These are phyloP conservation scores for Colletotrichum sp. DNA, from an alignment of 2,329 filamentous ascomycete species.

Conservation along the genomic window DNA sequence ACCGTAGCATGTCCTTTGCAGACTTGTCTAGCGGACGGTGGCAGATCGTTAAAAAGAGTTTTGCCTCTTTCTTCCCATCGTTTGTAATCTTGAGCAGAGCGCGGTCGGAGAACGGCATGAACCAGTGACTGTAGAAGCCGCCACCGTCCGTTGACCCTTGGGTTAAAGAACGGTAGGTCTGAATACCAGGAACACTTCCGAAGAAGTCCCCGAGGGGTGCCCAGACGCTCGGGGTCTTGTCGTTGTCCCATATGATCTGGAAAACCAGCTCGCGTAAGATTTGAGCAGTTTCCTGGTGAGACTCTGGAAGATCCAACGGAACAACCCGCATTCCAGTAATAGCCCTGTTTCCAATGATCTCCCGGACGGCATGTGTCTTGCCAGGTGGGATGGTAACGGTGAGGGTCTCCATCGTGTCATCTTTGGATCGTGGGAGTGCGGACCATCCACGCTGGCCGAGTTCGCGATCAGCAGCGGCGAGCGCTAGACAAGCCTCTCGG, in stretches of 20 bases:
- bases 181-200: conserved; percentile 12
- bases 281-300: background rate
- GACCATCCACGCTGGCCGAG: conserved; percentile 11
- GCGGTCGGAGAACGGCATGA: conserved; percentile 14
- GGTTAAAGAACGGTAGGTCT: conserved; percentile 4
- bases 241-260: conserved; percentile 7
- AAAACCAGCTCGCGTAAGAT: conserved; percentile 6
- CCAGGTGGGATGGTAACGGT: background rate
- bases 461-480: conserved; percentile 9
- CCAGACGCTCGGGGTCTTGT: conserved; percentile 10
- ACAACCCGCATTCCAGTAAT: conserved; percentile 10
- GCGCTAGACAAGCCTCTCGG: conserved; percentile 5
- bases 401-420: conserved; percentile 7
- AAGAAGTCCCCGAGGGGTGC: conserved; percentile 14
- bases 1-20: background rate
- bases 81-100: conserved; percentile 6
- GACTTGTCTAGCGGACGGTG: background rate
- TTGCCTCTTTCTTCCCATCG: conserved; percentile 6
- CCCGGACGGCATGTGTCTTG: background rate
- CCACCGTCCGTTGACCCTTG: conserved; percentile 16
- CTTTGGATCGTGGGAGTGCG: conserved; percentile 1
- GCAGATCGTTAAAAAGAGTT: conserved; percentile 1
- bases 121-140: conserved; percentile 17
- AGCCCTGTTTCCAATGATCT: conserved; percentile 13
- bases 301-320: background rate